These are phyloP conservation scores for Hyphodiscus sp. DNA, from an alignment of 2,329 filamentous ascomycete genomes.

Conservation along the genomic window DNA sequence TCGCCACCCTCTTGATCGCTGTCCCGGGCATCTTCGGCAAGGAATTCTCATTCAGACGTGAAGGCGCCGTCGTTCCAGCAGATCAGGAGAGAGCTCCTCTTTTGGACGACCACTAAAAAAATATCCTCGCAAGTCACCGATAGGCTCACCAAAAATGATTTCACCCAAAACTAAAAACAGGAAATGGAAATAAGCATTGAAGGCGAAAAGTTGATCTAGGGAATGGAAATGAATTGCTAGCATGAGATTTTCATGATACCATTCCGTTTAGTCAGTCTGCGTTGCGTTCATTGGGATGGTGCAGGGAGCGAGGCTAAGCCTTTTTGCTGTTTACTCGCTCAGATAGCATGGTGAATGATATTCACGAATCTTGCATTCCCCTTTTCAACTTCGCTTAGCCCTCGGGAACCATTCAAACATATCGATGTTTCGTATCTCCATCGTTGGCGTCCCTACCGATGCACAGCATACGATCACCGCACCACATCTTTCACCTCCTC, in stretches of 20 bases:
- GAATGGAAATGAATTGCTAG: not conserved
- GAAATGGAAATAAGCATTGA: not conserved
- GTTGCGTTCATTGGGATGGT: not conserved
- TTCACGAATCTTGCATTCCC: not conserved
- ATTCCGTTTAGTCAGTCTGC: slow-evolving; percentile 5
- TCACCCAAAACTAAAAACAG: not conserved
- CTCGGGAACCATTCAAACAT: no score
- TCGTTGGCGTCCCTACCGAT: no score
- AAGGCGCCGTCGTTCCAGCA: slow-evolving; percentile 40
- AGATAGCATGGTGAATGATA: not conserved
- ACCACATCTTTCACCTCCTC: no score
- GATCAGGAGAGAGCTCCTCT: slow-evolving; percentile 52
- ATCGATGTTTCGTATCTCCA: no score
- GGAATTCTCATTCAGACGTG: slow-evolving; percentile 44
- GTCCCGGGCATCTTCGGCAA: slow-evolving; percentile 57
- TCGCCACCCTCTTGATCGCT: slow-evolving; percentile 66
- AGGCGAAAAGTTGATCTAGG: not conserved
- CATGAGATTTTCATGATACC: slow-evolving; percentile 3
- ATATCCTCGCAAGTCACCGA: not conserved
- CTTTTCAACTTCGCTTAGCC: no score
- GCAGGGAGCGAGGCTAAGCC: not conserved
- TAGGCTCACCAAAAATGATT: not conserved
- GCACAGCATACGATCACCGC: no score
- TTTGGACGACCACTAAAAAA: slow-evolving; percentile 38
- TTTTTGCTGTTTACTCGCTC: not conserved